Evolutionary conservation across 1,139 yeast genomes (phyloP), one percentile per base, ranked within the genome.

Genomic region (Diutina neorugosa): DNA sequence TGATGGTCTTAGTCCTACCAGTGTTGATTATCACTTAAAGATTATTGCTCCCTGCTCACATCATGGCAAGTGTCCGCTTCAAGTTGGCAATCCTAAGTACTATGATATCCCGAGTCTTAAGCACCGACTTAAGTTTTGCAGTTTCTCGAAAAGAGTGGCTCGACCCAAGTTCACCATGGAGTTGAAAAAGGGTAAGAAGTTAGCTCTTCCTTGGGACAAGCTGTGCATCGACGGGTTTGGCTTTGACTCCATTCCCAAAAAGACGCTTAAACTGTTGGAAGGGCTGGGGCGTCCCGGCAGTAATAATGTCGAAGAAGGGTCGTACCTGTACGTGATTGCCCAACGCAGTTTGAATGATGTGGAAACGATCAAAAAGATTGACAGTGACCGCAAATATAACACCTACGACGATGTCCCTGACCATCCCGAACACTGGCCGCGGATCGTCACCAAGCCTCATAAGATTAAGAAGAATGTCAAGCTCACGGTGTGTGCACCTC

Each of bases 41-140:
- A 76, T 91, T 11, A 62, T 93, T 34, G 96, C 96, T 0, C 98
- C 98, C 3, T 93, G 98, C 63, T 69, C 95, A 0, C 98, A 93
- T 65, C 97, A 90, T 61, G 80, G 84, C 31, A 78, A 74, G 59
- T 91, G 98, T 62, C 98, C 98, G 0, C 69, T 93, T 54, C 97
- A 90, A 64, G 75, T 82, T 37, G 83, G 84, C 14, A 86, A 84
- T 56, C 89, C 91, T 6, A 81, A 81, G 48, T 82, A 76, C 59
- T 85, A 84, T 61, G 74, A 75, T 53, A 76, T 77, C 48, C 80
- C 83, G n/a, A 74, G 78, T 52, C 76, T 79, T 55, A 89, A 81
- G 54, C 82, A 75, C 58, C 72, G 81, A 55, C 69, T 86, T 52
- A 75, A 74, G 53, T 89, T 91, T 74, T 90, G 98, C 63, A 81